phyloP scores from a whole-genome alignment of 2,329 filamentous ascomycete genomes.

The Spiromastix sp. region DNA sequence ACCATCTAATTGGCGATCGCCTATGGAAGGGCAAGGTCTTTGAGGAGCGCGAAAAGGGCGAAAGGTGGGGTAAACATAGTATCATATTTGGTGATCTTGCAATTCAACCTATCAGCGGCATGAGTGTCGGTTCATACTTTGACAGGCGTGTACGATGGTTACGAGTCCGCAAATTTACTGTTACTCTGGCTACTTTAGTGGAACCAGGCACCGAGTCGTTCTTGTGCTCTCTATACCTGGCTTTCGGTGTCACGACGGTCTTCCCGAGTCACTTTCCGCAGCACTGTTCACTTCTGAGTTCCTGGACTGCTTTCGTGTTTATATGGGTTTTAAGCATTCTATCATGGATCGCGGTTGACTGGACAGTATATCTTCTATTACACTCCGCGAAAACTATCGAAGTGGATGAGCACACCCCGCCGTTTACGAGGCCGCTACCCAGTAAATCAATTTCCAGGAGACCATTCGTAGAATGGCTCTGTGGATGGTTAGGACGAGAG shows the following conservation, averaged over 20 bases:
- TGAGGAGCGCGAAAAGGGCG: conserved; percentile 26
- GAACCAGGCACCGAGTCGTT: conserved; percentile 89
- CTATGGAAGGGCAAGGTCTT: conserved; percentile 55
- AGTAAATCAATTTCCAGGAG: conserved; percentile 38
- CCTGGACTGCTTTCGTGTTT: conserved; percentile 55
- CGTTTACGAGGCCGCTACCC: conserved; percentile 52
- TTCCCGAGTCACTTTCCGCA: conserved; percentile 50
- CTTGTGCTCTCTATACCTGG: conserved; percentile 68
- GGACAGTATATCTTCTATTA: conserved; percentile 60
- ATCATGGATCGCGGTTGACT: conserved; percentile 67
- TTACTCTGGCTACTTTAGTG: conserved; percentile 75
- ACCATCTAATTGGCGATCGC: conserved; percentile 87
- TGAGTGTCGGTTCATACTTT: conserved; percentile 67
- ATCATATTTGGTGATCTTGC: conserved; percentile 78
- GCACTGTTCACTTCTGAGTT: conserved; percentile 43
- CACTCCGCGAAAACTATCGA: conserved; percentile 65
- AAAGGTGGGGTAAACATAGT: conserved; percentile 62
- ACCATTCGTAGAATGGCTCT: conserved; percentile 59
- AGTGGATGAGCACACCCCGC: conserved; percentile 60
- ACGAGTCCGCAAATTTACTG: conserved; percentile 87
- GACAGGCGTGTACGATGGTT: conserved; percentile 81
- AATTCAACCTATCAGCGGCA: conserved; percentile 77
- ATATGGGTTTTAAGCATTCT: conserved; percentile 58
- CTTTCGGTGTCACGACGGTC: conserved; percentile 63
- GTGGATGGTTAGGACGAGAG: conserved; percentile 79